A percentile compares a stretch with the other conserved stretches of the same genome.
phyloP scores from a whole-genome alignment of 768 basidiomycete genomes.

The Paxillus ammoniavirescens region DNA sequence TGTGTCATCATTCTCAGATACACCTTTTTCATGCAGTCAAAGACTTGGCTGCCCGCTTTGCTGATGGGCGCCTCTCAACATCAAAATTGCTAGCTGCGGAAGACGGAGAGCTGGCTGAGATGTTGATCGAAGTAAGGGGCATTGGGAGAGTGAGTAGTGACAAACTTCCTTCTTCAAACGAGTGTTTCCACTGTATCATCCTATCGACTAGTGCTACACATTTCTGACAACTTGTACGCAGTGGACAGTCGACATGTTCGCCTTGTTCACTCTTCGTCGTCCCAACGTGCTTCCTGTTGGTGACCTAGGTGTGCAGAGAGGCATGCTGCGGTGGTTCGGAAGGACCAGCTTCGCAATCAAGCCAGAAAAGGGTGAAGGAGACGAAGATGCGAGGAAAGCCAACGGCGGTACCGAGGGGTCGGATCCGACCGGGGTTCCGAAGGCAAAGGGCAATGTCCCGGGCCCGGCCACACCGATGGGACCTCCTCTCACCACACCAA shows the following conservation, averaged over 20 bases:
- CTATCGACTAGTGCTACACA: conserved; percentile 46
- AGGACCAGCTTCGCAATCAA: conserved; percentile 11
- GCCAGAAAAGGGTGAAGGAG: conserved; percentile 9
- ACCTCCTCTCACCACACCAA: not conserved
- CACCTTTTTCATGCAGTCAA: conserved; percentile 47
- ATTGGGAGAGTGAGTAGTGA: conserved; percentile 65
- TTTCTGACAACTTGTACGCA: not conserved
- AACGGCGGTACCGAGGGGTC: not conserved
- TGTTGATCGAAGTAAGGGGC: conserved; percentile 76
- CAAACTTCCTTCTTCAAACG: not conserved
- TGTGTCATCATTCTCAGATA: not conserved
- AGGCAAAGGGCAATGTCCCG: not conserved
- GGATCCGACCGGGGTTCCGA: conserved; percentile 18
- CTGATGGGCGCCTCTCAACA: conserved; percentile 76
- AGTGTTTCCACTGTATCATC: no score
- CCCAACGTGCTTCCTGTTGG: conserved; percentile 80
- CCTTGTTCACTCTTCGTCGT: conserved; percentile 82
- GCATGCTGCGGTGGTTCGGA: conserved; percentile 61
- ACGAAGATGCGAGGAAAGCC: conserved; percentile 2
- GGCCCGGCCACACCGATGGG: not conserved
- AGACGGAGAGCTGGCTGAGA: conserved; percentile 74
- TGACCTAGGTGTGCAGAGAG: conserved; percentile 83
- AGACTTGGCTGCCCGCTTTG: conserved; percentile 77
- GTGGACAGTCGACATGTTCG: conserved; percentile 82
- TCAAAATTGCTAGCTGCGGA: conserved; percentile 64